These are phyloP conservation scores for Aspergillus fijiensis DNA, from an alignment of 2,329 filamentous ascomycete species.

Conservation along the genomic window DNA sequence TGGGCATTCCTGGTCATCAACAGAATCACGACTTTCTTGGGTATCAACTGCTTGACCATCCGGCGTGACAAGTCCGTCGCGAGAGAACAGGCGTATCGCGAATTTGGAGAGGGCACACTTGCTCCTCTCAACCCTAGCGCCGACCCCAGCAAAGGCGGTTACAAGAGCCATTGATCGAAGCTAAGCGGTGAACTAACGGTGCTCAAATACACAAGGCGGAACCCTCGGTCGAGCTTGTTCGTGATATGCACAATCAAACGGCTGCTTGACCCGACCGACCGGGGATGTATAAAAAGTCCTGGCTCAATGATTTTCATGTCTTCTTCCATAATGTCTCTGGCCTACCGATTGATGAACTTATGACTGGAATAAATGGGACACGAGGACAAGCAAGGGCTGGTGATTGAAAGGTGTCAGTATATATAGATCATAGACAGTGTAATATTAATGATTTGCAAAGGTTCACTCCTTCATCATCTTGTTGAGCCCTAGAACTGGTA, in stretches of 20 bases:
- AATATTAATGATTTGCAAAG: slow-evolving; percentile 16
- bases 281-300: slow-evolving; percentile 6
- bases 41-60: slow-evolving; percentile 94
- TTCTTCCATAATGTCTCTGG: slow-evolving; percentile 13
- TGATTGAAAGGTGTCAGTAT: slow-evolving; percentile 9
- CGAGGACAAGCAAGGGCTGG: slow-evolving; percentile 8
- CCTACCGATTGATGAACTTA: slow-evolving; percentile 18
- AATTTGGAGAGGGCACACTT: slow-evolving; percentile 30
- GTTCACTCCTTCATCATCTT: neutral
- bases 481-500: no score
- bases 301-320: slow-evolving; percentile 16
- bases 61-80: slow-evolving; percentile 38
- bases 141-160: slow-evolving; percentile 18
- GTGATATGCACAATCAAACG: neutral
- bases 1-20: slow-evolving; percentile 92
- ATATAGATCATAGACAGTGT: slow-evolving; percentile 18
- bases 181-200: neutral
- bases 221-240: neutral
- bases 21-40: slow-evolving; percentile 86
- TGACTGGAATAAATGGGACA: slow-evolving; percentile 17
- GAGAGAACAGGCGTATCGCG: slow-evolving; percentile 38
- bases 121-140: slow-evolving; percentile 9
- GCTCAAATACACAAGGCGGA: neutral
- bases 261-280: neutral
- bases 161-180: slow-evolving; percentile 21